phyloP scores from a whole-genome alignment of 2,329 filamentous ascomycete species.

The Colletotrichum kahawae region DNA sequence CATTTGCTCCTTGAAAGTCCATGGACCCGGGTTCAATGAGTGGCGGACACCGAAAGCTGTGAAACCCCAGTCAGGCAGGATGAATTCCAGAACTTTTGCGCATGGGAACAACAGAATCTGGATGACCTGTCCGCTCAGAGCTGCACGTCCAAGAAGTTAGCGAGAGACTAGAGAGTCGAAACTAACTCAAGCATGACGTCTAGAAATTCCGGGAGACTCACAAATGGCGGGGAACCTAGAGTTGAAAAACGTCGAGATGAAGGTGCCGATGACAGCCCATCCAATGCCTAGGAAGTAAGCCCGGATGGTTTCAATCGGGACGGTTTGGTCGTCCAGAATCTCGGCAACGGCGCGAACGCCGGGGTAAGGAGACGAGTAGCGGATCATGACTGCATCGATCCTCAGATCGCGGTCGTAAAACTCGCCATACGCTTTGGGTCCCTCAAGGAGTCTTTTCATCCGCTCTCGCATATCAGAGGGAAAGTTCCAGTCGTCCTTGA shows the following conservation, averaged over 20 bases:
- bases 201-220: slow-evolving; percentile 17
- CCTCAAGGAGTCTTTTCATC: slow-evolving; percentile 41
- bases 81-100: slow-evolving; percentile 46
- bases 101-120: slow-evolving; percentile 54
- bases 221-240: slow-evolving; percentile 42
- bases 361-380: slow-evolving; percentile 46
- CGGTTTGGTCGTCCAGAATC: slow-evolving; percentile 36
- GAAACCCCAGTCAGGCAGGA: slow-evolving; percentile 50
- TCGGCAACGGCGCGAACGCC: slow-evolving; percentile 46
- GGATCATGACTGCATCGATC: slow-evolving; percentile 44
- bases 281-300: slow-evolving; percentile 47
- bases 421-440: slow-evolving; percentile 43
- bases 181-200: neutral
- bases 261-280: slow-evolving; percentile 43
- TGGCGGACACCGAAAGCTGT: slow-evolving; percentile 36
- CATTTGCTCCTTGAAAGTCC: slow-evolving; percentile 48
- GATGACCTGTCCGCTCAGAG: slow-evolving; percentile 39
- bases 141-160: slow-evolving; percentile 16
- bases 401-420: slow-evolving; percentile 45
- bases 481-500: slow-evolving; percentile 50
- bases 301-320: slow-evolving; percentile 45
- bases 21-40: slow-evolving; percentile 46
- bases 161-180: neutral
- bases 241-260: slow-evolving; percentile 46
- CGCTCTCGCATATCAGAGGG: slow-evolving; percentile 46